Percentiles rank a stretch among this genome's conserved stretches.
Conservation (phyloP, 495 filamentous ascomycete genomes). For the Xylaria castorea region DNA sequence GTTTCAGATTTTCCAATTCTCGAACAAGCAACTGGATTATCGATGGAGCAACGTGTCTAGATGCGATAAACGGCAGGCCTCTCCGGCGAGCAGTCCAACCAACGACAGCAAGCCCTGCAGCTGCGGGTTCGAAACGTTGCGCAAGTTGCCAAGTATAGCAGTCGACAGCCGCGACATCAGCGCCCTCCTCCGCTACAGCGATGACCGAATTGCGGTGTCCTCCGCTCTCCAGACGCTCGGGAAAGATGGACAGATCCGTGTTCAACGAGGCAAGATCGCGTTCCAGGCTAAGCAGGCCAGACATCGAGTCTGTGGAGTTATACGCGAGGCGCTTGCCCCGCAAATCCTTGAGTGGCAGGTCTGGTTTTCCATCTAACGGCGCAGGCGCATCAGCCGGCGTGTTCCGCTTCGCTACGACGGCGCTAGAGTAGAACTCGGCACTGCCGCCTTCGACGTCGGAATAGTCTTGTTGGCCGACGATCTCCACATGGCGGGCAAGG, state of each 20-base stretch:
- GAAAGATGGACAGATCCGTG: slow-evolving; percentile 3
- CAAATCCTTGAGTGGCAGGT: neutral
- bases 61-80: slow-evolving; percentile 16
- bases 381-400: neutral
- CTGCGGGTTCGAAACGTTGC: slow-evolving; percentile 13
- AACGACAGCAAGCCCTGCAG: neutral
- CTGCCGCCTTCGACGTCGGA: slow-evolving; percentile 14
- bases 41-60: neutral
- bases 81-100: slow-evolving; percentile 16
- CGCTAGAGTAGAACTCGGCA: slow-evolving; percentile 14
- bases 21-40: neutral
- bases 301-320: slow-evolving; percentile 21
- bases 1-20: slow-evolving; percentile 6
- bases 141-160: slow-evolving; percentile 21
- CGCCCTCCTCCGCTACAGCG: neutral
- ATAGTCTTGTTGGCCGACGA: slow-evolving; percentile 20
- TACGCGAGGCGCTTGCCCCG: slow-evolving; percentile 23
- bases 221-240: slow-evolving; percentile 6
- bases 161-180: slow-evolving; percentile 19
- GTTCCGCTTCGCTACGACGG: slow-evolving; percentile 11
- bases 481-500: slow-evolving; percentile 14
- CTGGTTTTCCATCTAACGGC: slow-evolving; percentile 1
- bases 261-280: slow-evolving; percentile 10
- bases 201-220: slow-evolving; percentile 23
- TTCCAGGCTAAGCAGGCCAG: slow-evolving; percentile 3